phyloP scores from a whole-genome alignment of 306 rosid genomes.

The Cicer chorassanicum region DNA sequence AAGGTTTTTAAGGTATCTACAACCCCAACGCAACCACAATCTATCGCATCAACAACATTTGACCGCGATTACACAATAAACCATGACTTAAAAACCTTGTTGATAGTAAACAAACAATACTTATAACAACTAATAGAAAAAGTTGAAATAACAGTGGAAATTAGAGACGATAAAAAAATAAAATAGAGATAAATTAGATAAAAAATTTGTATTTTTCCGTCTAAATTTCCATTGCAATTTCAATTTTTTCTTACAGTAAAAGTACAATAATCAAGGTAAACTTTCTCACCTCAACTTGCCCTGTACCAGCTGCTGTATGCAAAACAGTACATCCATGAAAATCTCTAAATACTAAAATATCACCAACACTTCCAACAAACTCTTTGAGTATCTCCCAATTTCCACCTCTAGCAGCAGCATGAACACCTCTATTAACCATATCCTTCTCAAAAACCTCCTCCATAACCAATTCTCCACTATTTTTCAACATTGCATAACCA shows the following conservation, averaged over 20 bases:
- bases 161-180: no score
- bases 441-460: conserved; percentile 63
- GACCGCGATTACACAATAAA: background rate
- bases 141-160: no score
- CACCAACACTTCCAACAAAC: conserved; percentile 54
- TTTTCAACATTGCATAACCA: conserved; percentile 57
- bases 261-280: conserved; percentile 1
- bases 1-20: background rate
- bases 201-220: no score
- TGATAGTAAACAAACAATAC: conserved; percentile 4
- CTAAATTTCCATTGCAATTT: no score
- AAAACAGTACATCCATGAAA: conserved; percentile 69
- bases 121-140: background rate
- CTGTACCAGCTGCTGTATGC: conserved; percentile 85
- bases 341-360: conserved; percentile 61
- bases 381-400: conserved; percentile 71
- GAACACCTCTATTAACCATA: conserved; percentile 77
- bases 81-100: background rate
- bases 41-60: background rate
- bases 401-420: conserved; percentile 91
- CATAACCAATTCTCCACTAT: conserved; percentile 36
- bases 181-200: no score
- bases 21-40: background rate
- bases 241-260: no score
- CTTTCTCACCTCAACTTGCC: conserved; percentile 73